Evolutionary conservation across 441 rosid genomes (phyloP).

Genomic region (Daphne laureola): DNA sequence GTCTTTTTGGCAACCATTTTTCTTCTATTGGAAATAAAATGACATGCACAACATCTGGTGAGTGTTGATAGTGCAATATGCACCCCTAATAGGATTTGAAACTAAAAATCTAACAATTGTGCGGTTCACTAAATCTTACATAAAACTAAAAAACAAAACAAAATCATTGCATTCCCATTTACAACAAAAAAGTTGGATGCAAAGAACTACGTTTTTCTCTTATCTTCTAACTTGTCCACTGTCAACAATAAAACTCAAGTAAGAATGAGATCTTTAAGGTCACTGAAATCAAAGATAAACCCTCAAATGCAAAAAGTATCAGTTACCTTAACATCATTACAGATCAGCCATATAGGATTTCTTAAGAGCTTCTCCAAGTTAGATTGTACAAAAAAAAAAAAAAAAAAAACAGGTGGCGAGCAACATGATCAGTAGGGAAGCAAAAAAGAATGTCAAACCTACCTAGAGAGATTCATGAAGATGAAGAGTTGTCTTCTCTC

Average conservation of each 20-base stretch:
- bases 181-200: slow-evolving; percentile 93
- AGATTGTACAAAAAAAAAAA: slow-evolving; percentile 31
- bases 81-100: no score
- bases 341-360: slow-evolving; percentile 88
- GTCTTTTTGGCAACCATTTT: no score
- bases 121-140: no score
- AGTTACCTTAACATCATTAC: slow-evolving; percentile 84
- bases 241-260: slow-evolving; percentile 25
- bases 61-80: no score
- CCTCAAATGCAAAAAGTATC: slow-evolving; percentile 11
- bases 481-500: slow-evolving; percentile 80
- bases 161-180: no score
- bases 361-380: slow-evolving; percentile 83
- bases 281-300: slow-evolving; percentile 3
- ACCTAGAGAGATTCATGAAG: slow-evolving; percentile 89
- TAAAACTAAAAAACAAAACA: no score
- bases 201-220: slow-evolving; percentile 62
- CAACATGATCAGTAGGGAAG: not conserved
- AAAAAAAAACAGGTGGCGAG: not conserved
- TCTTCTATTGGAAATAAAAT: no score
- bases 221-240: slow-evolving; percentile 77
- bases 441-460: slow-evolving; percentile 9
- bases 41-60: no score
- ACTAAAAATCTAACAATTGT: no score
- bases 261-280: slow-evolving; percentile 2